Base-by-base conservation (phyloP, 2,329 filamentous ascomycete genomes). In the Trichoderma afroharzianum region DNA sequence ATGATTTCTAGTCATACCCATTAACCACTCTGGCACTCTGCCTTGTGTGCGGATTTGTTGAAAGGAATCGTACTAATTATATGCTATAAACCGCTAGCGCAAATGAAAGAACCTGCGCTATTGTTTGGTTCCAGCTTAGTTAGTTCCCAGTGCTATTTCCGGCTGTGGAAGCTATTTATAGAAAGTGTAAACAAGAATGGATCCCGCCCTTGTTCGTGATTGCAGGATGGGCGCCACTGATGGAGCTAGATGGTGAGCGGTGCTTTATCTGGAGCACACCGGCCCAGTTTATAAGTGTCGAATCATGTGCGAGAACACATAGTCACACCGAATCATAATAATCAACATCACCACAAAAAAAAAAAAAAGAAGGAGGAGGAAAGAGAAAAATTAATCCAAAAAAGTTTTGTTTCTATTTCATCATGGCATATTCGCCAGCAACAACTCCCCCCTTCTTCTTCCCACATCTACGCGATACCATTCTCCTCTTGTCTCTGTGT, bases 1-100 rank as follows among this genome's bases (percentile, higher is more conserved):
- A 64, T 64, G 63, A 64, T 64, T 64, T 64, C 63, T 64, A 64
- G 63, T 64, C 63, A 64, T 64, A 64, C 63, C 63, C 63, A 64
- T 64, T 64, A 64, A 64, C 63, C 63, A 64, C 63, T 64, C 63
- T 64, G 63, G 63, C 63, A 64, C 63, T 64, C 63, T 50, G 63
- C 63, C 63, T 64, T 47, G 26, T 50, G 43, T 24, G 63, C 62
- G 39, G 26, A 50, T 32, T 55, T 14, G 57, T 59, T 59, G 57
- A 8, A 33, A 8, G 1, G 24, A 15, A 3, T 3, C 15, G 0
- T 1, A 1, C 21, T 3, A 26, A 55, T 36, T 26, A 4, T 1
- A 0, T 1, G 5, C 43, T 64, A 64, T 55, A 11, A 6, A 36
- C 28, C 4, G 3, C 18, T 24, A 50, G 43, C n/a, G 3, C 2